phyloP scores from a whole-genome alignment of 2,329 filamentous ascomycete species.

The Mollisiaceae sp. region DNA sequence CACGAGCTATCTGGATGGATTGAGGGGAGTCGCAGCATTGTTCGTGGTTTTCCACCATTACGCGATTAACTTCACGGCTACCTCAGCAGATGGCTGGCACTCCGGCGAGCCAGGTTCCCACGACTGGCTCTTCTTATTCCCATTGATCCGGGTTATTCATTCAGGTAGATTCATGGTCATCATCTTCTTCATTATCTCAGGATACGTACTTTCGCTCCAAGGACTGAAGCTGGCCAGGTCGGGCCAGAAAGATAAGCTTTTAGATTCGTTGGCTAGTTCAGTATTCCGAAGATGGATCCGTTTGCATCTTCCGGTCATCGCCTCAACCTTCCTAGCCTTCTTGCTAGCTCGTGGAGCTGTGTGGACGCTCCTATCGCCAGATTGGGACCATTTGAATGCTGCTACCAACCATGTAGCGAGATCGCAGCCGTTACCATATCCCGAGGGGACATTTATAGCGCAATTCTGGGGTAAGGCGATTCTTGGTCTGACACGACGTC shows the following conservation, averaged over 20 bases:
- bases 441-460: slow-evolving; percentile 4
- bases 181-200: slow-evolving; percentile 16
- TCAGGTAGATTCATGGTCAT: slow-evolving; percentile 14
- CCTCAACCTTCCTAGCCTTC: not conserved
- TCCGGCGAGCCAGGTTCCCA: slow-evolving; percentile 1
- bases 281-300: slow-evolving; percentile 14
- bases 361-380: not conserved
- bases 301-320: slow-evolving; percentile 9
- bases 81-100: slow-evolving; percentile 7
- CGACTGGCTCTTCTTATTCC: slow-evolving; percentile 14
- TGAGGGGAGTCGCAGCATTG: slow-evolving; percentile 11
- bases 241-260: slow-evolving; percentile 7
- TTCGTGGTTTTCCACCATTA: slow-evolving; percentile 17
- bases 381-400: slow-evolving; percentile 7
- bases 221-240: slow-evolving; percentile 8
- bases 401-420: not conserved
- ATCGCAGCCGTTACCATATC: slow-evolving; percentile 6
- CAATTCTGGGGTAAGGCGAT: slow-evolving; percentile 8
- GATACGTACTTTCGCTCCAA: slow-evolving; percentile 9
- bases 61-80: slow-evolving; percentile 1
- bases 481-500: too few relatives aligned
- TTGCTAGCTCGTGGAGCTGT: not conserved
- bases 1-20: slow-evolving; percentile 12
- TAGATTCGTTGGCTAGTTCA: slow-evolving; percentile 7
- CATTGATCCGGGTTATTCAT: slow-evolving; percentile 6